phyloP scores from a whole-genome alignment of 1,284 basidiomycete genomes.

The Austropuccinia psidii region DNA sequence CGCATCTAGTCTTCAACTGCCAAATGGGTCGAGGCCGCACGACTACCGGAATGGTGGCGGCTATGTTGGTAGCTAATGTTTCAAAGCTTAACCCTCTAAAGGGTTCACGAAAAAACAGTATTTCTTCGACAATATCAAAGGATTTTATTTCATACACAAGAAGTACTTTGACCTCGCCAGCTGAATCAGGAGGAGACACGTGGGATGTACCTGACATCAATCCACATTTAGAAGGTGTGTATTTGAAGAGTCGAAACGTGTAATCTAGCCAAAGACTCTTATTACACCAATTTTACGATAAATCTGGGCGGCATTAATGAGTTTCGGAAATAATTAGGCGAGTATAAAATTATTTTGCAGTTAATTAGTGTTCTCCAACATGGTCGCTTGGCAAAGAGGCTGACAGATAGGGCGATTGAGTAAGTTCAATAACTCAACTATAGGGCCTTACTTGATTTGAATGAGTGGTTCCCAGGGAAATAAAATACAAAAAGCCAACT shows the following conservation, averaged over 20 bases:
- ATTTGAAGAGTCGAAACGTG: too few relatives aligned
- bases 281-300: background rate
- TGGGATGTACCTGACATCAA: constrained; percentile 62
- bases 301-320: too few relatives aligned
- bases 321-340: constrained; percentile 58
- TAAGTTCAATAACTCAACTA: constrained; percentile 45
- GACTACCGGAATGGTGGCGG: constrained; percentile 75
- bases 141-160: constrained; percentile 49
- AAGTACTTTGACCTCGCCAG: constrained; percentile 54
- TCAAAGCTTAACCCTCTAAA: constrained; percentile 48
- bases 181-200: constrained; percentile 24
- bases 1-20: constrained; percentile 78
- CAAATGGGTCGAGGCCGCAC: constrained; percentile 65
- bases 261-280: too few relatives aligned
- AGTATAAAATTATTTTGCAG: constrained; percentile 94
- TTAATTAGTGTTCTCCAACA: constrained; percentile 80
- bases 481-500: too few relatives aligned
- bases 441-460: background rate
- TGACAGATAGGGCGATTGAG: constrained; percentile 82
- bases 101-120: constrained; percentile 51
- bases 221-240: constrained; percentile 71
- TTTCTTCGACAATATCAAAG: constrained; percentile 40
- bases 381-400: constrained; percentile 82
- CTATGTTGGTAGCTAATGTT: constrained; percentile 74
- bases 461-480: too few relatives aligned